Percentiles rank a stretch among this genome's conserved stretches.
phyloP scores from a whole-genome alignment of 23 red algal genomes.

The Gracilaria domingensis region DNA sequence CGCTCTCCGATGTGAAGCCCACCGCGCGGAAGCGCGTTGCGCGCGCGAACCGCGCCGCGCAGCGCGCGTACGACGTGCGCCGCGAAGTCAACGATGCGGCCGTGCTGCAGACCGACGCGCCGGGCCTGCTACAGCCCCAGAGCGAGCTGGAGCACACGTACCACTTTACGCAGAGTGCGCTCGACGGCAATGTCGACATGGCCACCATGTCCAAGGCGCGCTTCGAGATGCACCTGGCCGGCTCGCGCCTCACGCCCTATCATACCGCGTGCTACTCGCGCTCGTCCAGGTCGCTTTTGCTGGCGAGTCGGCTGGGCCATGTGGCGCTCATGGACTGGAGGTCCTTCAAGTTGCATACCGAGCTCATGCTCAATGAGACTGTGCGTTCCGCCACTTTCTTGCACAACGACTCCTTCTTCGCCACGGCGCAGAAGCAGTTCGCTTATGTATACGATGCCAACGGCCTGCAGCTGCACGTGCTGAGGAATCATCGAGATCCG shows the following conservation, averaged over 20 bases:
- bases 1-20: slow-evolving; percentile 10
- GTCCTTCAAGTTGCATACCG: slow-evolving; percentile 40
- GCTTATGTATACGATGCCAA: slow-evolving; percentile 88
- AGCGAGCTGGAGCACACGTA: slow-evolving; percentile 77
- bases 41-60: slow-evolving; percentile 15
- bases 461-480: slow-evolving; percentile 85
- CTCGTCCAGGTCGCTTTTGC: slow-evolving; percentile 69
- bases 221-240: slow-evolving; percentile 61
- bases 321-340: slow-evolving; percentile 84
- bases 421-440: slow-evolving; percentile 78
- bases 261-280: slow-evolving; percentile 78
- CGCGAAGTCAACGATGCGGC: slow-evolving; percentile 24
- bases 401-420: slow-evolving; percentile 89
- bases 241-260: slow-evolving; percentile 67
- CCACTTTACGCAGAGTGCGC: slow-evolving; percentile 60
- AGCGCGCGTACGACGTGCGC: neutral
- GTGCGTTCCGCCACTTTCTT: slow-evolving; percentile 84
- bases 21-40: slow-evolving; percentile 11
- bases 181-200: slow-evolving; percentile 50
- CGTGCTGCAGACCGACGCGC: slow-evolving; percentile 64
- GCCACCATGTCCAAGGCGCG: slow-evolving; percentile 49
- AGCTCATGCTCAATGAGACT: slow-evolving; percentile 84
- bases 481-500: slow-evolving; percentile 84
- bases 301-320: slow-evolving; percentile 84
- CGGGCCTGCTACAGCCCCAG: slow-evolving; percentile 69